Percentiles rank a stretch among this genome's conserved stretches.
These are phyloP conservation scores for Yamadazyma membranifaciens DNA, from an alignment of 1,139 yeast genomes.

Conservation along the genomic window DNA sequence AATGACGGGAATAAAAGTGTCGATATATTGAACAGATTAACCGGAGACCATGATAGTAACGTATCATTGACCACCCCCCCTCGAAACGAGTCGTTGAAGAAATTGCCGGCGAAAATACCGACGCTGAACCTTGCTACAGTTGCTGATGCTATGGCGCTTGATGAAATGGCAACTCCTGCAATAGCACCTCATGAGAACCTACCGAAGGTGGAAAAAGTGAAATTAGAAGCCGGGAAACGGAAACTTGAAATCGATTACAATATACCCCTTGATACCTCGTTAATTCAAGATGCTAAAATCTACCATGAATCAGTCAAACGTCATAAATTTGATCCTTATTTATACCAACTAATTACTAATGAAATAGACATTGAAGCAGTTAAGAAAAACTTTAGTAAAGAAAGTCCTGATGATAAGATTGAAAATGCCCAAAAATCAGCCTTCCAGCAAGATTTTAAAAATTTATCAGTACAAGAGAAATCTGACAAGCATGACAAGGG, in stretches of 20 bases:
- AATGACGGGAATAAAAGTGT: constrained; percentile 16
- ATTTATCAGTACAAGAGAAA: constrained; percentile 20
- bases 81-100: neutral
- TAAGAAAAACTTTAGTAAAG: constrained; percentile 56
- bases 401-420: constrained; percentile 83
- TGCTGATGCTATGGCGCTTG: neutral
- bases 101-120: neutral
- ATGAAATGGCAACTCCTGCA: neutral
- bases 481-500: constrained; percentile 10
- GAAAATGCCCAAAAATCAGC: constrained; percentile 59
- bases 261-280: constrained; percentile 2
- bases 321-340: constrained; percentile 2
- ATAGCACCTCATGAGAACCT: neutral
- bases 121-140: neutral
- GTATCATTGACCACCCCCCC: neutral
- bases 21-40: constrained; percentile 21
- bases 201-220: neutral
- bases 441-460: constrained; percentile 39
- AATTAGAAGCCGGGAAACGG: neutral
- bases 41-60: neutral
- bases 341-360: constrained; percentile 42
- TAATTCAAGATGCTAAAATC: neutral
- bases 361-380: constrained; percentile 42
- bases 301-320: neutral
- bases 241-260: constrained; percentile 1